Conservation (phyloP, 495 filamentous ascomycete genomes). For the Xylaria palmicola region DNA sequence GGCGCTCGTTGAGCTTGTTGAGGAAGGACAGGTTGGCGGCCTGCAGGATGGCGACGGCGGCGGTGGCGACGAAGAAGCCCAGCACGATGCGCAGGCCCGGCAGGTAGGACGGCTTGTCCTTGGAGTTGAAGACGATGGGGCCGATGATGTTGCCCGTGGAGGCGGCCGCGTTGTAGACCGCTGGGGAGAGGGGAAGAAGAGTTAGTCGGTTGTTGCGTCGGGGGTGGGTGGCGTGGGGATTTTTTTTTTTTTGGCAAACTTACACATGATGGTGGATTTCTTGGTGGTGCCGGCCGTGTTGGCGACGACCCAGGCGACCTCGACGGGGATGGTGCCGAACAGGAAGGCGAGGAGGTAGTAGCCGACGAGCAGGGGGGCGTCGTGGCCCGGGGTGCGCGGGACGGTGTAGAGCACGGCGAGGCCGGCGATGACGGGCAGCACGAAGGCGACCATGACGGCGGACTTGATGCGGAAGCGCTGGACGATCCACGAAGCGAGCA, state of each 20-base stretch:
- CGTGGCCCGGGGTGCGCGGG: slow-evolving; percentile 38
- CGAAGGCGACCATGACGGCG: slow-evolving; percentile 44
- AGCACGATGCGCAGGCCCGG: slow-evolving; percentile 56
- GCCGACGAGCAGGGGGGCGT: slow-evolving; percentile 49
- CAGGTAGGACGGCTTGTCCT: slow-evolving; percentile 59
- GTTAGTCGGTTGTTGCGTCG: background rate
- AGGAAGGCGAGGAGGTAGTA: slow-evolving; percentile 65
- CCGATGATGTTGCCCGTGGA: slow-evolving; percentile 67
- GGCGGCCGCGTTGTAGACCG: slow-evolving; percentile 58
- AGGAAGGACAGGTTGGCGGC: slow-evolving; percentile 51
- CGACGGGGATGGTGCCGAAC: slow-evolving; percentile 52
- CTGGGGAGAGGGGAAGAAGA: background rate
- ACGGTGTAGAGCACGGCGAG: slow-evolving; percentile 56
- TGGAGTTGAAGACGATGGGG: slow-evolving; percentile 61
- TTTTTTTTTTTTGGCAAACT: too few relatives aligned
- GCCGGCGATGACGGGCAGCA: slow-evolving; percentile 57
- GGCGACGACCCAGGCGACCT: slow-evolving; percentile 48
- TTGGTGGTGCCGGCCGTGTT: slow-evolving; percentile 76
- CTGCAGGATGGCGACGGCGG: slow-evolving; percentile 50
- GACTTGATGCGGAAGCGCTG: slow-evolving; percentile 53
- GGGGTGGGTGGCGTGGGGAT: background rate
- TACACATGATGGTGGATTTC: slow-evolving; percentile 55
- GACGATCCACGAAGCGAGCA: slow-evolving; percentile 54
- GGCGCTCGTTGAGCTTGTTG: slow-evolving; percentile 52
- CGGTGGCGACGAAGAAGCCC: slow-evolving; percentile 56